These are phyloP conservation scores for Fusarium sp. DNA, from an alignment of 2,329 filamentous ascomycete species.

Conservation along the genomic window DNA sequence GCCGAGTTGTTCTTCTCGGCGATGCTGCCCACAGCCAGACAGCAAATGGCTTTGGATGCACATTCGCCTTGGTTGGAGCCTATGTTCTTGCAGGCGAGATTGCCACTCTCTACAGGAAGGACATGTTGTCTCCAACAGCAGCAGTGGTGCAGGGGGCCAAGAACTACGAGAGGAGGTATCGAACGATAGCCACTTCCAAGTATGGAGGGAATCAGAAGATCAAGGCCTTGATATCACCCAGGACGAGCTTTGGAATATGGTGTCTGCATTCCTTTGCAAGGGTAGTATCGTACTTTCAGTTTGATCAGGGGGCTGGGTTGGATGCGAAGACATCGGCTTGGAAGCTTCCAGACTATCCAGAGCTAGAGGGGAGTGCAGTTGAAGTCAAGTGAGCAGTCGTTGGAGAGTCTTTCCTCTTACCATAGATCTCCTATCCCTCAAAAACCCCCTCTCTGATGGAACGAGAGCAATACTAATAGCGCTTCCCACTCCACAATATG, in stretches of 20 bases:
- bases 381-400: not conserved
- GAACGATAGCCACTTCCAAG: conserved; percentile 10
- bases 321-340: conserved; percentile 13
- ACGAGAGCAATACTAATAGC: not conserved
- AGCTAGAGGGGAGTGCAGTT: not conserved
- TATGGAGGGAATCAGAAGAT: not conserved
- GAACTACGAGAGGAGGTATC: conserved; percentile 15
- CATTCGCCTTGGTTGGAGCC: not conserved
- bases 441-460: not conserved
- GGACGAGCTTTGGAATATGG: not conserved
- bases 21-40: not conserved
- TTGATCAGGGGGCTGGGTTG: conserved; percentile 8
- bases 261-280: not conserved
- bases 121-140: not conserved
- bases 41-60: not conserved
- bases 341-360: conserved; percentile 25
- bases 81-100: conserved; percentile 1
- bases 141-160: conserved; percentile 20
- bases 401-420: not conserved
- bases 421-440: not conserved
- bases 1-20: not conserved
- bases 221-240: not conserved
- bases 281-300: not conserved
- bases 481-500: not conserved
- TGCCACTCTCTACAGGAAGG: conserved; percentile 2